phyloP scores from a whole-genome alignment of 495 filamentous ascomycete genomes.

The Xylaria intraflava region DNA sequence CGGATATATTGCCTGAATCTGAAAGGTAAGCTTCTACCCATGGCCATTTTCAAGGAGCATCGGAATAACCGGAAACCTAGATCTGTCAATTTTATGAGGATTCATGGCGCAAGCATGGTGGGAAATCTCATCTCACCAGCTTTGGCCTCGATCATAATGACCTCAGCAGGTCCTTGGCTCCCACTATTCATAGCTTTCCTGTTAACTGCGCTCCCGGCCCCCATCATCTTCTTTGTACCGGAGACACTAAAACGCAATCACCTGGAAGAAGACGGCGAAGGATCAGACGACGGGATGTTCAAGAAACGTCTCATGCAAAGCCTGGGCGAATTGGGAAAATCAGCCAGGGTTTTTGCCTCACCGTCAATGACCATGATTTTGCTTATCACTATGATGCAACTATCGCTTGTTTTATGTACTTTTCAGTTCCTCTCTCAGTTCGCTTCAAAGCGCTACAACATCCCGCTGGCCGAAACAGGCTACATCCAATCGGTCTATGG shows the following conservation, averaged over 20 bases:
- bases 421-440: slow-evolving; percentile 27
- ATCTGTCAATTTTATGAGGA: slow-evolving; percentile 48
- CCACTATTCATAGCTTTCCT: slow-evolving; percentile 33
- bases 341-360: slow-evolving; percentile 13
- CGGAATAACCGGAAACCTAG: slow-evolving; percentile 7
- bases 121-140: slow-evolving; percentile 48
- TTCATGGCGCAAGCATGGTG: slow-evolving; percentile 41
- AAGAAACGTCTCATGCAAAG: slow-evolving; percentile 10
- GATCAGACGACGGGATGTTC: not conserved
- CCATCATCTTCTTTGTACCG: slow-evolving; percentile 34
- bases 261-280: not conserved
- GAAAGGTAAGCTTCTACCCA: slow-evolving; percentile 34
- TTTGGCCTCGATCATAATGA: slow-evolving; percentile 51
- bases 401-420: slow-evolving; percentile 17
- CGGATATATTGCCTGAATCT: slow-evolving; percentile 50
- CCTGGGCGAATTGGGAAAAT: slow-evolving; percentile 18
- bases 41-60: not conserved
- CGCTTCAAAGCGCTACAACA: slow-evolving; percentile 23
- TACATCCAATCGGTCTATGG: slow-evolving; percentile 28
- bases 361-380: slow-evolving; percentile 19
- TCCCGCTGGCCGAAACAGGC: slow-evolving; percentile 22
- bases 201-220: slow-evolving; percentile 21
- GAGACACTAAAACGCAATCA: slow-evolving; percentile 33
- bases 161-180: slow-evolving; percentile 50
- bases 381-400: slow-evolving; percentile 18